phyloP scores from a whole-genome alignment of 305 asterid genomes.

The Fraxinus dipetala region DNA sequence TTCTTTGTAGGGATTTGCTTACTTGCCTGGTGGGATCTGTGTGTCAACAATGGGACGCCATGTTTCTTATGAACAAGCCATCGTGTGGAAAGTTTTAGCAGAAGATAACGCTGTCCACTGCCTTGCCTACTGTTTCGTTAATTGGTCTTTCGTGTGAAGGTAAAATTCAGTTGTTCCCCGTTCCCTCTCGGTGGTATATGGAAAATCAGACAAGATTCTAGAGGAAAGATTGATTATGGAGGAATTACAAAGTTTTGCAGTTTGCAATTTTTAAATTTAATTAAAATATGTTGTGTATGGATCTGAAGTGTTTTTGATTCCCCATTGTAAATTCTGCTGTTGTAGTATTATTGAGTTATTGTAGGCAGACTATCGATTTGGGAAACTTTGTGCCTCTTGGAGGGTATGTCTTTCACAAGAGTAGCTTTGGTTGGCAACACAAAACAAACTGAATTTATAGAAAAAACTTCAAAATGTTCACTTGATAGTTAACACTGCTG shows the following conservation, averaged over 20 bases:
- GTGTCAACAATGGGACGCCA: constrained; percentile 93
- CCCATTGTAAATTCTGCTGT: constrained; percentile 30
- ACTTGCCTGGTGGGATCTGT: constrained; percentile 80
- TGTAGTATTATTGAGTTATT: constrained; percentile 1
- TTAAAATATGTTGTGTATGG: constrained; percentile 14
- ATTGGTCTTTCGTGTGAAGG: constrained; percentile 77
- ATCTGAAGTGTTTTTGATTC: constrained; percentile 17
- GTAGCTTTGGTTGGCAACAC: neutral
- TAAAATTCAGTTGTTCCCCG: neutral
- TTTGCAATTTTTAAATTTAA: constrained; percentile 25
- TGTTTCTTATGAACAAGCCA: constrained; percentile 73
- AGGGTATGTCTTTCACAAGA: neutral
- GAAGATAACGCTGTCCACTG: constrained; percentile 69
- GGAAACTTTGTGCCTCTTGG: neutral
- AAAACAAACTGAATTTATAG: neutral
- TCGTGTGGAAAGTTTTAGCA: constrained; percentile 80
- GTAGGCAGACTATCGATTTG: neutral
- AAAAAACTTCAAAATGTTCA: neutral
- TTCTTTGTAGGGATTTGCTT: constrained; percentile 56
- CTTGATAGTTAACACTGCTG: neutral
- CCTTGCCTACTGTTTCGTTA: constrained; percentile 74
- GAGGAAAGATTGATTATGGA: constrained; percentile 5
- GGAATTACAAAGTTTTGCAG: constrained; percentile 36
- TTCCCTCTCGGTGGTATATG: neutral
- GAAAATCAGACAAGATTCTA: neutral